Percentiles rank a stretch among this genome's conserved stretches.
phyloP scores from a whole-genome alignment of 345 rosid genomes.

The Acer campestre region DNA sequence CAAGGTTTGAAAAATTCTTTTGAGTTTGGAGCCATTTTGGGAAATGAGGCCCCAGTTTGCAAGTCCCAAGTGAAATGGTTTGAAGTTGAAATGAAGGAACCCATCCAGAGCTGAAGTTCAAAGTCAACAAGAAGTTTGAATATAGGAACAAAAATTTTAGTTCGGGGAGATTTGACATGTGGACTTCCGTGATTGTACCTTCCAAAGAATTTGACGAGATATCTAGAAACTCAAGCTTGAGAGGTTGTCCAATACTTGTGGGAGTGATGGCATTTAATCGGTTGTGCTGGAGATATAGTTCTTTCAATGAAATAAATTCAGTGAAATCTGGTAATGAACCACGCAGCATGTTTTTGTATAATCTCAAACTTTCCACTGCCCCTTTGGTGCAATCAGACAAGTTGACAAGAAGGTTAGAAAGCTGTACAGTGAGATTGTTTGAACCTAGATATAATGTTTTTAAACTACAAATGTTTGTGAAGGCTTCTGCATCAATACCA shows the following conservation, averaged over 20 bases:
- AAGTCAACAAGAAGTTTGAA: background rate
- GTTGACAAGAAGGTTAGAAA: too few relatives aligned
- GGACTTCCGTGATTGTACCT: background rate
- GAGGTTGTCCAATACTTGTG: background rate
- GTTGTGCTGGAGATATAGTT: fast-evolving
- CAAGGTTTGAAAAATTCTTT: background rate
- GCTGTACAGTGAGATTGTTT: too few relatives aligned
- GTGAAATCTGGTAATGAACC: too few relatives aligned
- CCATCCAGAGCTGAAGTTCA: background rate
- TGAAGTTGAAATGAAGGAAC: background rate
- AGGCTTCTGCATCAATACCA: background rate
- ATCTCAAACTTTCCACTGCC: too few relatives aligned
- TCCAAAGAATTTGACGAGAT: background rate
- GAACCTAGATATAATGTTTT: too few relatives aligned
- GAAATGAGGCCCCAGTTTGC: background rate
- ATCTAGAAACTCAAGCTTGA: background rate
- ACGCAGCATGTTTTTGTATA: too few relatives aligned
- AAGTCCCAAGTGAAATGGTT: background rate
- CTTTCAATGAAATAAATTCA: too few relatives aligned
- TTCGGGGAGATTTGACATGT: background rate
- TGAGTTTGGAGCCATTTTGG: background rate
- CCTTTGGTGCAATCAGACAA: too few relatives aligned
- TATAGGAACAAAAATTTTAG: background rate
- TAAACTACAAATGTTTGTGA: too few relatives aligned
- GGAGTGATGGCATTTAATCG: background rate